These are phyloP conservation scores for Phellinidium pouzarii DNA, from an alignment of 1,284 basidiomycete species.

Conservation along the genomic window DNA sequence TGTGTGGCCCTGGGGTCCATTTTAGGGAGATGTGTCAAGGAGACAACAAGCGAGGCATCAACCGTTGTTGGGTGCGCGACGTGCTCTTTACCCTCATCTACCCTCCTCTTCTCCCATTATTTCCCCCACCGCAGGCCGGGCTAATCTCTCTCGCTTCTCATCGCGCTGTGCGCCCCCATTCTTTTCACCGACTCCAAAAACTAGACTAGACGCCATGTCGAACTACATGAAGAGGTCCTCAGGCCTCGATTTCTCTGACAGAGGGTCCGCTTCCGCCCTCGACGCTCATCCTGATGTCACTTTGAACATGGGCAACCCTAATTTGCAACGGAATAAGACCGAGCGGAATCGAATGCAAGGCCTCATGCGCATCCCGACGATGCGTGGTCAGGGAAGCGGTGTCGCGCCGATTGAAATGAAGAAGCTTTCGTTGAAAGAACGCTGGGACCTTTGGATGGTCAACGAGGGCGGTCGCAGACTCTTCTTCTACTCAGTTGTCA, in stretches of 20 bases:
- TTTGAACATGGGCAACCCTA: slow-evolving; percentile 27
- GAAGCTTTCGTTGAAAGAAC: slow-evolving; percentile 31
- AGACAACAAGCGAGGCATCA: background rate
- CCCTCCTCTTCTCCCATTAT: background rate
- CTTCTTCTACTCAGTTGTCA: slow-evolving; percentile 71
- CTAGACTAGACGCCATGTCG: slow-evolving; percentile 10
- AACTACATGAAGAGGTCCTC: slow-evolving; percentile 42
- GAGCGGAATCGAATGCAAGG: slow-evolving; percentile 75
- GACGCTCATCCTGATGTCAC: slow-evolving; percentile 50
- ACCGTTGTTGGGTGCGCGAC: background rate
- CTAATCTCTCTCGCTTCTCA: slow-evolving; percentile 2
- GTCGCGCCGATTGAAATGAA: slow-evolving; percentile 31
- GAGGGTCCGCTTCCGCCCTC: slow-evolving; percentile 37
- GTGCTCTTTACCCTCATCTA: slow-evolving; percentile 8
- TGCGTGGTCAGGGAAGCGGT: slow-evolving; percentile 27
- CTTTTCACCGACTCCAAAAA: background rate
- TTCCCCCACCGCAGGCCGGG: slow-evolving; percentile 8
- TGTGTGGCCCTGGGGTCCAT: background rate
- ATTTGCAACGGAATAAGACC: slow-evolving; percentile 72
- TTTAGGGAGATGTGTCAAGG: background rate
- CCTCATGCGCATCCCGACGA: slow-evolving; percentile 53
- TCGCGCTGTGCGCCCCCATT: background rate
- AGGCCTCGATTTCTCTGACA: slow-evolving; percentile 68
- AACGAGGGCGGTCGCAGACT: slow-evolving; percentile 77
- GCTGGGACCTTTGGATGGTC: slow-evolving; percentile 76